Evolutionary conservation across 1,284 basidiomycete species (phyloP), one percentile per base, ranked within the genome.

Genomic region (Coriolopsis trogii): DNA sequence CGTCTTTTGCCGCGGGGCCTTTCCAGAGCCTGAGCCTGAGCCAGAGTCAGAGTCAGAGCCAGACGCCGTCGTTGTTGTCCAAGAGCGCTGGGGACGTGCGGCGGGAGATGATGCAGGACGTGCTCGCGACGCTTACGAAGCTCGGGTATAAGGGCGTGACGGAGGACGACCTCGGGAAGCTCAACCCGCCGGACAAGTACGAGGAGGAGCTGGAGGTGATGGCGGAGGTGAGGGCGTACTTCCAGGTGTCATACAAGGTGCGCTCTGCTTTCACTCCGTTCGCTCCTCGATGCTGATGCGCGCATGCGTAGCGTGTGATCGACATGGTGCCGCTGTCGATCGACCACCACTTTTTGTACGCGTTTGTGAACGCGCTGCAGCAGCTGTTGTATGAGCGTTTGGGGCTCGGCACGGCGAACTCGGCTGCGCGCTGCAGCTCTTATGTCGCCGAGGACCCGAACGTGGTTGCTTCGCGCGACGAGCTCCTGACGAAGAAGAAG

Each of bases 181-280:
- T 81, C 12, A 64, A 63, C 21, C 61, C 67, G 0, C 56, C 68
- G 0, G 78, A 80, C 51, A 59, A 68, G 47, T 79, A 71, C 53
- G 76, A 79, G 58, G 67, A 72, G 4, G 78, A 80, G 56, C 60
- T 82, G n/a, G 55, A 70, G 21, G 67, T 79, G 26, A 78, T 80
- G 74, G 76, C 78, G 2, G 77, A 79, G 48, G 76, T 79, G 1
- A 63, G 76, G 6, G 79, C 74, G 1, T 81, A 80, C 62, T 81
- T 79, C 63, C 73, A 77, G 54, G 73, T 79, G 3, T 62, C 74
- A 2, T 76, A 77, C 61, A 78, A 76, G 73, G 77, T 75, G 30
- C 20, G 52, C 51, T 5, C 9, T 4, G 4, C 9, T 40, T 15
- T 10, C 51, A 24, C 31, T 24, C 21, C 20, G 16, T 6, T 24